A percentile compares a stretch with the other conserved stretches of the same genome.
phyloP scores from a whole-genome alignment of 2,329 filamentous ascomycete species.

The Alternaria longipes region DNA sequence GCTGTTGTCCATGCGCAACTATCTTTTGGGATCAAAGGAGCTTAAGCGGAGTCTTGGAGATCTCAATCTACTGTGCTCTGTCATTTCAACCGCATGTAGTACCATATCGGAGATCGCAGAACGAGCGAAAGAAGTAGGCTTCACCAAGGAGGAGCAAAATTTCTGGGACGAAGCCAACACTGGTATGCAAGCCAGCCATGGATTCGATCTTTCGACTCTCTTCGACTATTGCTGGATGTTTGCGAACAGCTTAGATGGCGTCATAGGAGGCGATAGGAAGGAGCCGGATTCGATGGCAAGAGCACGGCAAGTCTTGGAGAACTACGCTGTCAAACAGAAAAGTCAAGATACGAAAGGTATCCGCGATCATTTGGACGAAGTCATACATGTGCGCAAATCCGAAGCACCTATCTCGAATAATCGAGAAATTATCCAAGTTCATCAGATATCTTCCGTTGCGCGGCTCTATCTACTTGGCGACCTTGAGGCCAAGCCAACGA shows the following conservation, averaged over 20 bases:
- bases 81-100: constrained; percentile 34
- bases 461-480: constrained; percentile 39
- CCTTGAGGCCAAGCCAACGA: constrained; percentile 35
- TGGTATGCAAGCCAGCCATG: constrained; percentile 29
- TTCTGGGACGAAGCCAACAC: constrained; percentile 41
- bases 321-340: constrained; percentile 31
- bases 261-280: constrained; percentile 21
- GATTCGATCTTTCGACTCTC: constrained; percentile 25
- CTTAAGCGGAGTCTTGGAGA: constrained; percentile 22
- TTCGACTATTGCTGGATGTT: constrained; percentile 38
- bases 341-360: constrained; percentile 21
- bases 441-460: constrained; percentile 39
- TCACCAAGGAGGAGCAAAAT: background rate
- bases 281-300: constrained; percentile 28
- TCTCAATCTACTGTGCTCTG: constrained; percentile 36
- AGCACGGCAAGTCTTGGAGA: constrained; percentile 31
- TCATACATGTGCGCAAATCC: constrained; percentile 36
- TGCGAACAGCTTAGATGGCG: constrained; percentile 28
- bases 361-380: constrained; percentile 36
- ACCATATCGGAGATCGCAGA: constrained; percentile 34
- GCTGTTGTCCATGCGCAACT: constrained; percentile 26
- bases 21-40: constrained; percentile 20
- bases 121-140: constrained; percentile 27
- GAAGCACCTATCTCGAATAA: constrained; percentile 18
- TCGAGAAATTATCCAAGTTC: constrained; percentile 30